Conservation (phyloP, 495 filamentous ascomycete species). For the Hypoxylon trugodes region DNA sequence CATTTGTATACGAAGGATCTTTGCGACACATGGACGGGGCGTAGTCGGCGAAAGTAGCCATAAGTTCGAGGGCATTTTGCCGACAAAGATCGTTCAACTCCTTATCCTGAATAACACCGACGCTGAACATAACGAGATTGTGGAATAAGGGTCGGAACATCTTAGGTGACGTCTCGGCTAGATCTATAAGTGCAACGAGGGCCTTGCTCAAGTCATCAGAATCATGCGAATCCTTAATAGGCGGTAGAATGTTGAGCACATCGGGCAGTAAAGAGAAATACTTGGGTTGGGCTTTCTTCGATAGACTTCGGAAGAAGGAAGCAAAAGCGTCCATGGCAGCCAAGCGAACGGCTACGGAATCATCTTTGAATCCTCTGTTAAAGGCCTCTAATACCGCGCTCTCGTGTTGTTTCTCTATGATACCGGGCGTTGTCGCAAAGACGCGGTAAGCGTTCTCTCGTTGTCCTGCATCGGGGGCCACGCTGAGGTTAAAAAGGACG, state of each 20-base stretch:
- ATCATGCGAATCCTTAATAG: conserved; percentile 88
- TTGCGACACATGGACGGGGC: conserved; percentile 93
- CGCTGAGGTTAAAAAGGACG: conserved; percentile 86
- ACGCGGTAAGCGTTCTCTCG: conserved; percentile 93
- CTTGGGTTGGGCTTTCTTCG: conserved; percentile 84
- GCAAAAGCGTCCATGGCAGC: conserved; percentile 97
- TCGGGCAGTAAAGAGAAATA: conserved; percentile 87
- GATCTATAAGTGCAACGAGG: conserved; percentile 87
- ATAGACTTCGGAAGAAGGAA: conserved; percentile 89
- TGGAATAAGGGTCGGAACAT: conserved; percentile 97
- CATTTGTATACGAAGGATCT: conserved; percentile 83
- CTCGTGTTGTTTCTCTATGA: conserved; percentile 96
- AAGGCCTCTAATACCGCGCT: conserved; percentile 85
- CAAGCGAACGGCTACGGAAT: conserved; percentile 82
- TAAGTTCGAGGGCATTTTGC: conserved; percentile 94
- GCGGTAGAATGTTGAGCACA: conserved; percentile 90
- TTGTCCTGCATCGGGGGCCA: conserved; percentile 78
- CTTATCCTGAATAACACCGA: conserved; percentile 94
- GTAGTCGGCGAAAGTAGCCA: conserved; percentile 98
- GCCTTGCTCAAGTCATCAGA: conserved; percentile 90
- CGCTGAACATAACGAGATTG: conserved; percentile 88
- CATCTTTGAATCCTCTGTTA: conserved; percentile 89
- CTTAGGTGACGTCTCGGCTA: conserved; percentile 88
- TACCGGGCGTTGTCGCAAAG: conserved; percentile 91
- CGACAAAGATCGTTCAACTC: conserved; percentile 87